Conservation (phyloP, 2,329 filamentous ascomycete genomes). For the Salinomyces thailandicus region DNA sequence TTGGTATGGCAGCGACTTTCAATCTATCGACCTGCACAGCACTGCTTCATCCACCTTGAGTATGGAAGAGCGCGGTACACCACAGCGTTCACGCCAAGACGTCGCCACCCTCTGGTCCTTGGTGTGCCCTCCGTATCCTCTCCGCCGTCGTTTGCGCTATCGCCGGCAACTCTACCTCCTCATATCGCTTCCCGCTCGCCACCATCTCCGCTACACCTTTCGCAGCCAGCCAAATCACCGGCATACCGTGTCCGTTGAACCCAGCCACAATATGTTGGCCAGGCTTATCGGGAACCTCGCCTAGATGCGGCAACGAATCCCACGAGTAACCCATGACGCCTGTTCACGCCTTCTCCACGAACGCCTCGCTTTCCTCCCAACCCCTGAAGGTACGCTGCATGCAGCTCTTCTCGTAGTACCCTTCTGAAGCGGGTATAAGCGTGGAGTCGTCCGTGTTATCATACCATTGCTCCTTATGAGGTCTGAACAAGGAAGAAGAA, state of each 20-base stretch:
- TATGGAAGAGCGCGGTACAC: too few species aligned
- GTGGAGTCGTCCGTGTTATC: constrained; percentile 35
- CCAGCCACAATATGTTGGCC: constrained; percentile 39
- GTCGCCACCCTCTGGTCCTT: constrained; percentile 2
- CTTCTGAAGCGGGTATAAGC: constrained; percentile 30
- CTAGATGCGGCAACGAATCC: constrained; percentile 31
- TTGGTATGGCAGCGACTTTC: too few species aligned
- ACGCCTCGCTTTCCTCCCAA: constrained; percentile 35
- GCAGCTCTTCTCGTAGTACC: constrained; percentile 38
- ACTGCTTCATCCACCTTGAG: too few species aligned
- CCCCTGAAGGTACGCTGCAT: constrained; percentile 38
- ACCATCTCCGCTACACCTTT: constrained; percentile 32
- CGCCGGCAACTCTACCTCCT: constrained; percentile 1
- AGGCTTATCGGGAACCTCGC: constrained; percentile 30
- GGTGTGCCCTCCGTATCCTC: not conserved
- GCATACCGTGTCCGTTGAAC: constrained; percentile 45
- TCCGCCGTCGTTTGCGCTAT: constrained; percentile 1
- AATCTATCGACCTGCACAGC: too few species aligned
- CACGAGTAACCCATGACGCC: constrained; percentile 21
- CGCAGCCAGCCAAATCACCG: constrained; percentile 32
- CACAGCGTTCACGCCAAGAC: not conserved
- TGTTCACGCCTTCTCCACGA: constrained; percentile 29
- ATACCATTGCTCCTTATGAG: constrained; percentile 13
- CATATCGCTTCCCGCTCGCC: constrained; percentile 16
- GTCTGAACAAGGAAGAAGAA: constrained; percentile 26